Conservation (phyloP, 768 basidiomycete species). For the Leucocoprinus leucothites region DNA sequence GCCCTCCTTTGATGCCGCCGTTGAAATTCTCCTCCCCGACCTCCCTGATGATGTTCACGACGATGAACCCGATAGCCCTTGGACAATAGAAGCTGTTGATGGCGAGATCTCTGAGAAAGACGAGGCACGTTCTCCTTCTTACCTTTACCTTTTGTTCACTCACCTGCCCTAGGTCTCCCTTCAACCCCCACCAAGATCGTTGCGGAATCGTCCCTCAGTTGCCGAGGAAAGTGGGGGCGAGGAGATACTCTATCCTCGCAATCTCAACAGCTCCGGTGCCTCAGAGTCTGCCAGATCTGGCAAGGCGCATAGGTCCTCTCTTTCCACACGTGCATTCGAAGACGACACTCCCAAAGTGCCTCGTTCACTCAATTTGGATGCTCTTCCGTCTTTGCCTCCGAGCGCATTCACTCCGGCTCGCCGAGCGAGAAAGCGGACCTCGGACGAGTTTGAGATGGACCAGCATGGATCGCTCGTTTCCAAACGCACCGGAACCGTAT, state of each 20-base stretch:
- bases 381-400: conserved; percentile 49
- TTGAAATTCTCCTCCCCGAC: conserved; percentile 27
- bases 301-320: conserved; percentile 18
- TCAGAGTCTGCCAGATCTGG: conserved; percentile 31
- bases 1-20: conserved; percentile 25
- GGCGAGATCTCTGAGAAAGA: conserved; percentile 71
- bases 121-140: conserved; percentile 44
- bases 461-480: conserved; percentile 58
- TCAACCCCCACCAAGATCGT: conserved; percentile 41
- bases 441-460: conserved; percentile 82
- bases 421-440: conserved; percentile 70
- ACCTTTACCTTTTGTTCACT: neutral
- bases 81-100: conserved; percentile 87
- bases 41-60: conserved; percentile 37
- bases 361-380: conserved; percentile 24
- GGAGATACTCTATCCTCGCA: conserved; percentile 85
- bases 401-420: conserved; percentile 58
- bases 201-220: conserved; percentile 62
- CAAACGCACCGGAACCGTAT: conserved; percentile 36
- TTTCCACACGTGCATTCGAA: neutral
- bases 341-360: conserved; percentile 26
- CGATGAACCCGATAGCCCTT: conserved; percentile 75
- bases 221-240: conserved; percentile 88
- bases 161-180: conserved; percentile 26
- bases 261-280: conserved; percentile 27